Evolutionary conservation across 805 yeast species (phyloP).

Genomic region (Millerozyma miso): DNA sequence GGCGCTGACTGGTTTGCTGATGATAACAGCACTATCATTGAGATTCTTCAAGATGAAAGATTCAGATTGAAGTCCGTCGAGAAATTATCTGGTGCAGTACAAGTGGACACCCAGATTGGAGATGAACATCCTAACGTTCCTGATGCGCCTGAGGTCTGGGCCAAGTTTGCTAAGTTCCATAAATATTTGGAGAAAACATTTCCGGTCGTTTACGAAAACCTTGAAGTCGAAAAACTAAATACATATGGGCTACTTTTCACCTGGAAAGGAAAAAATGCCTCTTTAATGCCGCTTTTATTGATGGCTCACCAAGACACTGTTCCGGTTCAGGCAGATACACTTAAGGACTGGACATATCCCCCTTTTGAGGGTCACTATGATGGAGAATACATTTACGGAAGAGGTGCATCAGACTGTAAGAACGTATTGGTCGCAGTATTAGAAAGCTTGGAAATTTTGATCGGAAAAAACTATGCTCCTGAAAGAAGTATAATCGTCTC

Average conservation of each 20-base stretch:
- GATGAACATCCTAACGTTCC: slow-evolving; percentile 49
- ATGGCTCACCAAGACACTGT: slow-evolving; percentile 82
- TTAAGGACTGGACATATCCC: slow-evolving; percentile 56
- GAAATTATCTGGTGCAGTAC: slow-evolving; percentile 54
- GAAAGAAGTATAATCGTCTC: slow-evolving; percentile 59
- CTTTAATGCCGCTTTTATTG: slow-evolving; percentile 64
- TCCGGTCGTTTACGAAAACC: slow-evolving; percentile 46
- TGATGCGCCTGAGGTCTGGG: slow-evolving; percentile 47
- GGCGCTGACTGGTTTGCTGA: slow-evolving; percentile 23
- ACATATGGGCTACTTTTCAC: slow-evolving; percentile 60
- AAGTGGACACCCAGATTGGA: slow-evolving; percentile 57
- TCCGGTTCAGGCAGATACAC: slow-evolving; percentile 61
- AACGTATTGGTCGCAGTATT: slow-evolving; percentile 61
- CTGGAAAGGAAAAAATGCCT: slow-evolving; percentile 47
- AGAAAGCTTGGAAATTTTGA: slow-evolving; percentile 59
- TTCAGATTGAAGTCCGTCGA: slow-evolving; percentile 32
- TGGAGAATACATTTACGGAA: slow-evolving; percentile 64
- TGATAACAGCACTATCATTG: slow-evolving; percentile 28
- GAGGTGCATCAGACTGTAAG: slow-evolving; percentile 78
- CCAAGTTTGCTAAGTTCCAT: slow-evolving; percentile 42
- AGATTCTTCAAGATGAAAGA: slow-evolving; percentile 20
- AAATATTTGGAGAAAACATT: slow-evolving; percentile 48
- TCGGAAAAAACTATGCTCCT: slow-evolving; percentile 51
- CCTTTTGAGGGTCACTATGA: slow-evolving; percentile 63
- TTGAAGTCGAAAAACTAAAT: slow-evolving; percentile 55